These are phyloP conservation scores for Tylopilus intermedius DNA, from an alignment of 768 basidiomycete genomes.

Conservation along the genomic window DNA sequence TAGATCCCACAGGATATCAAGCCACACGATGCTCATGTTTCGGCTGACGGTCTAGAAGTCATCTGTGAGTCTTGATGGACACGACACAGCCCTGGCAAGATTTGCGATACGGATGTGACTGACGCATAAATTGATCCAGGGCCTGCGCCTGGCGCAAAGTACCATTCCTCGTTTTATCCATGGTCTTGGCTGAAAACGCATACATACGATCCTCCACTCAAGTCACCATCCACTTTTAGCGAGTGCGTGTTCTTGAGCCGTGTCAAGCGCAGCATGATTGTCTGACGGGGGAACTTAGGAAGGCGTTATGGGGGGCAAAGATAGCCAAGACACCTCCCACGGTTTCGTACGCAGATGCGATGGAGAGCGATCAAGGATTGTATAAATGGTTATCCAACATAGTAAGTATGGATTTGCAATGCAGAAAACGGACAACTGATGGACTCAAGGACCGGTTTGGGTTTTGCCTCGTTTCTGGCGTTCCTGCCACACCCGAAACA, in stretches of 20 bases:
- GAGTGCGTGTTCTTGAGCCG: conserved; percentile 40
- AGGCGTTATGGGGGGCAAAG: conserved; percentile 75
- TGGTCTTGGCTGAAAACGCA: conserved; percentile 78
- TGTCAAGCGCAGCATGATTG: not conserved
- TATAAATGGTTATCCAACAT: conserved; percentile 79
- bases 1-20: conserved; percentile 76
- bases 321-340: conserved; percentile 73
- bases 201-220: conserved; percentile 71
- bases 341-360: conserved; percentile 67
- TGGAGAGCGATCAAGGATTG: conserved; percentile 64
- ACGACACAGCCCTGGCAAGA: no score
- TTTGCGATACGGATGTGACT: not conserved
- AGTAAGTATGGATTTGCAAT: conserved; percentile 39
- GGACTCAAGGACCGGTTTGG: conserved; percentile 72
- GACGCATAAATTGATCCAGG: conserved; percentile 13
- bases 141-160: conserved; percentile 31
- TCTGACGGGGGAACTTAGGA: conserved; percentile 32
- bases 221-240: conserved; percentile 10
- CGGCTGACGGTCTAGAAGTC: conserved; percentile 62
- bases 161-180: conserved; percentile 80
- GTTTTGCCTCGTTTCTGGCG: conserved; percentile 80
- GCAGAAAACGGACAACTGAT: not conserved
- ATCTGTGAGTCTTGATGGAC: conserved; percentile 49
- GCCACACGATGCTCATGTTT: conserved; percentile 54
- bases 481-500: conserved; percentile 74